Evolutionary conservation across 345 rosid genomes (phyloP), one percentile per base, ranked within the genome.

Genomic region (Brassica nigra): DNA sequence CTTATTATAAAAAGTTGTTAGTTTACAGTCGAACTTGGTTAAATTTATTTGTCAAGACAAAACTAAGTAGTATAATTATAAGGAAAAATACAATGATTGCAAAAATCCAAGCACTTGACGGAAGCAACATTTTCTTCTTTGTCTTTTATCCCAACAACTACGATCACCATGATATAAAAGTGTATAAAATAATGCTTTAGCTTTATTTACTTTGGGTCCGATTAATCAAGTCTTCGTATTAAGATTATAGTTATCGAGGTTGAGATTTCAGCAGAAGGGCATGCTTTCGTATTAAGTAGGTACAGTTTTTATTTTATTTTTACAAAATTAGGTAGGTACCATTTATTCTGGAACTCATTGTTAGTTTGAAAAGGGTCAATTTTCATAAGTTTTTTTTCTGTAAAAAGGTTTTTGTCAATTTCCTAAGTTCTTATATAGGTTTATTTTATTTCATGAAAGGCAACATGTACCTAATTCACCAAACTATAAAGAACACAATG

Each of bases 131-230:
- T 18, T 18, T 18, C 18, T 18, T 18, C 18, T 18, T 62, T 74
- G 75, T 62, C 78, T 68, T 74, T 74, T 74, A 68, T 74, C 59
- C 75, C 78, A 79, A 79, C 78, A 68, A 79, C 82, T 79, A 74
- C 61, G 65, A 52, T 74, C 82, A 74, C 70, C 69, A 74, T 59
- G 57, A 58, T 73, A 70, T 66, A 18, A 4, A 73, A 14, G 57
- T 79, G 73, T 78, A 30, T 0, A 4, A 16, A 66, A 58, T 16
- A 4, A 62, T 67, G 7, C 2, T 59, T 44, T 6, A 44, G 54
- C 64, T 33, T 73, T 14, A 33, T 58, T 66, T 67, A 59, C 68
- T 39, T 59, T 79, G 18, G 63, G 58, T 15, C 27, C 3, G 27
- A 73, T 73, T 34, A 61, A 79, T 68, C 74, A 74, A 67, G 67